Evolutionary conservation across 2,329 filamentous ascomycete species (phyloP).

Genomic region (Sphaceloma murrayae): DNA sequence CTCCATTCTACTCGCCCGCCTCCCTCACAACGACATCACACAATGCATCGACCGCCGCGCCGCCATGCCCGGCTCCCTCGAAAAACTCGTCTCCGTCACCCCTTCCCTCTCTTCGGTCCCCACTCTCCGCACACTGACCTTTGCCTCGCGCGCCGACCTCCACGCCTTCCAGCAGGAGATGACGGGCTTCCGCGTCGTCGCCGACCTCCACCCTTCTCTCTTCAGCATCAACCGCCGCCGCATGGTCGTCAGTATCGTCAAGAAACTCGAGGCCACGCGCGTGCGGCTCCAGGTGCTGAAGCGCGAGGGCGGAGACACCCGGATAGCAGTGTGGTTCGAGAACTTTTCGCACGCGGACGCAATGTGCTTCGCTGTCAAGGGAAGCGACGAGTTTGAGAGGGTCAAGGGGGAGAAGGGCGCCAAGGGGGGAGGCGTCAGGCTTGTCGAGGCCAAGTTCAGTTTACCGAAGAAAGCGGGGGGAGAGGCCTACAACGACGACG

Average conservation of each 20-base stretch:
- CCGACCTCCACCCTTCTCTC: slow-evolving; percentile 49
- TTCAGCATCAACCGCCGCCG: slow-evolving; percentile 65
- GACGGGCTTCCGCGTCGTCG: slow-evolving; percentile 63
- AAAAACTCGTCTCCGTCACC: slow-evolving; percentile 49
- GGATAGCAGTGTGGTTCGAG: slow-evolving; percentile 78
- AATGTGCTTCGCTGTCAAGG: slow-evolving; percentile 80
- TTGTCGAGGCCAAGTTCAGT: slow-evolving; percentile 86
- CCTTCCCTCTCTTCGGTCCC: slow-evolving; percentile 35
- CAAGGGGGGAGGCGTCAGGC: slow-evolving; percentile 60
- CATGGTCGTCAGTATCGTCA: slow-evolving; percentile 87
- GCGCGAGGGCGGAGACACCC: slow-evolving; percentile 54
- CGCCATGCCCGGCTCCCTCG: slow-evolving; percentile 37
- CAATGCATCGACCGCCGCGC: slow-evolving; percentile 51
- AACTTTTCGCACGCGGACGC: slow-evolving; percentile 78
- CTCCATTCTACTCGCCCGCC: slow-evolving; percentile 57
- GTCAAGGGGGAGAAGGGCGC: slow-evolving; percentile 32
- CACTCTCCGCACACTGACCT: slow-evolving; percentile 59
- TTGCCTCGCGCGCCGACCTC: slow-evolving; percentile 44
- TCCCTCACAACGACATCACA: slow-evolving; percentile 67
- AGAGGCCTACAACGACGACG: slow-evolving; percentile 42
- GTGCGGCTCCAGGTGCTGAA: slow-evolving; percentile 70
- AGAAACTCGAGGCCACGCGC: slow-evolving; percentile 80
- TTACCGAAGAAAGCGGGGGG: slow-evolving; percentile 53
- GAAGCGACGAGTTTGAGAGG: slow-evolving; percentile 71
- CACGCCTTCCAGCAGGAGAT: slow-evolving; percentile 71